Percentiles rank a stretch among this genome's conserved stretches.
Conservation (phyloP, 1,284 basidiomycete genomes). For the Sphagnurus paluster region DNA sequence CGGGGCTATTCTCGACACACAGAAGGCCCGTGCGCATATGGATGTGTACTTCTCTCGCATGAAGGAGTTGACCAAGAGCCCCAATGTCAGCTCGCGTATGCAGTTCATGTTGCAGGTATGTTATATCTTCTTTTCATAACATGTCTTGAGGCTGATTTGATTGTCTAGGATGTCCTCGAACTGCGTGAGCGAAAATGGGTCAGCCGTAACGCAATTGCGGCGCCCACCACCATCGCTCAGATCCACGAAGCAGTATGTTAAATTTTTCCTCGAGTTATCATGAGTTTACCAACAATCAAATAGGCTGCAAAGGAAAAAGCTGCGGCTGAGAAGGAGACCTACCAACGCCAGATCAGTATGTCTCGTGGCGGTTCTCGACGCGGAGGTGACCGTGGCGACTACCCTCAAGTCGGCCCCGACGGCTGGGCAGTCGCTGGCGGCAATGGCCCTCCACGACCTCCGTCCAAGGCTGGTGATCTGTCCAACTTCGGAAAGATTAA, state of each 20-base stretch:
- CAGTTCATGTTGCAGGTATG: constrained; percentile 92
- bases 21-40: constrained; percentile 83
- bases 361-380: constrained; percentile 79
- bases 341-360: constrained; percentile 46
- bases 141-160: constrained; percentile 11
- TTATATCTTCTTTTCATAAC: constrained; percentile 17
- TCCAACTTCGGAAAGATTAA: constrained; percentile 86
- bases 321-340: constrained; percentile 61
- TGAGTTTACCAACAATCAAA: background rate
- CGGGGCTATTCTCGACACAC: constrained; percentile 78
- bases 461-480: constrained; percentile 83
- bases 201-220: constrained; percentile 68
- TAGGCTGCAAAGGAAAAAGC: constrained; percentile 68
- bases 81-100: constrained; percentile 83
- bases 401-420: constrained; percentile 58
- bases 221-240: constrained; percentile 88
- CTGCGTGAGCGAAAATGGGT: constrained; percentile 85
- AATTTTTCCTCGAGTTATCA: background rate
- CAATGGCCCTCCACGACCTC: constrained; percentile 54
- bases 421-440: constrained; percentile 85
- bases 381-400: constrained; percentile 73
- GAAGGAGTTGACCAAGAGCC: constrained; percentile 75
- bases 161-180: constrained; percentile 80
- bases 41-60: constrained; percentile 93
- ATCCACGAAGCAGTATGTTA: constrained; percentile 77